A percentile compares a stretch with the other conserved stretches of the same genome.
Evolutionary conservation across 345 rosid genomes (phyloP).

Genomic region (Lepidium aucheri): DNA sequence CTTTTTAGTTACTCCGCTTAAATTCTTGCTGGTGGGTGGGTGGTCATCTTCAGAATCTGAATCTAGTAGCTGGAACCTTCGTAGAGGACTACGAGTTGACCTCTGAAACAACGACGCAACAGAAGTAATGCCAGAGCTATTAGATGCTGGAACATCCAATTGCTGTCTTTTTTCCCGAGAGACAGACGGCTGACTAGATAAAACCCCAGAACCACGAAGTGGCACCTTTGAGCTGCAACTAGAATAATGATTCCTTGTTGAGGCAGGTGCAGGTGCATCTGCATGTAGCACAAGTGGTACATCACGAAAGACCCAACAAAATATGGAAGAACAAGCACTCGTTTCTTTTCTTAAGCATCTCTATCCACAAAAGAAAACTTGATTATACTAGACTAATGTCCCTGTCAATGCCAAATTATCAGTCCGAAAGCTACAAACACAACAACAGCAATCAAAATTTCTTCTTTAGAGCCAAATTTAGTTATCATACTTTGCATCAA

Average conservation of each 20-base stretch:
- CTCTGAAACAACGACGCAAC: conserved; percentile 38
- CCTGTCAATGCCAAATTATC: too few relatives aligned
- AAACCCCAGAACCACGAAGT: conserved; percentile 36
- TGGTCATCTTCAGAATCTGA: conserved; percentile 62
- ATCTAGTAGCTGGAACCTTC: conserved; percentile 76
- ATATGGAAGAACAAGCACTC: neutral
- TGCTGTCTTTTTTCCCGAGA: conserved; percentile 30
- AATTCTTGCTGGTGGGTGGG: conserved; percentile 29
- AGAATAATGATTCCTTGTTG: conserved; percentile 37
- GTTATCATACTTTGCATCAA: neutral
- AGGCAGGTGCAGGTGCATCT: conserved; percentile 36
- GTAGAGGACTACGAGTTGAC: conserved; percentile 61
- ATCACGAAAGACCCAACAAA: neutral
- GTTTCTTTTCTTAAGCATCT: neutral
- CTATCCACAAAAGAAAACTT: neutral
- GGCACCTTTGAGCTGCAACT: conserved; percentile 62
- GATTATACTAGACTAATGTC: too few relatives aligned
- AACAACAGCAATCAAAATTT: neutral
- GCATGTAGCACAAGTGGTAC: conserved; percentile 10
- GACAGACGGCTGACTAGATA: too few relatives aligned
- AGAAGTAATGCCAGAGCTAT: conserved; percentile 29
- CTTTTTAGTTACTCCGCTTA: conserved; percentile 21
- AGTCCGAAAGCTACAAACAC: neutral
- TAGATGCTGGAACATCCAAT: conserved; percentile 34
- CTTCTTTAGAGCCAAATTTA: neutral